These are phyloP conservation scores for Nitzschia sp. DNA, from an alignment of 108 stramenopile genomes.

Conservation along the genomic window DNA sequence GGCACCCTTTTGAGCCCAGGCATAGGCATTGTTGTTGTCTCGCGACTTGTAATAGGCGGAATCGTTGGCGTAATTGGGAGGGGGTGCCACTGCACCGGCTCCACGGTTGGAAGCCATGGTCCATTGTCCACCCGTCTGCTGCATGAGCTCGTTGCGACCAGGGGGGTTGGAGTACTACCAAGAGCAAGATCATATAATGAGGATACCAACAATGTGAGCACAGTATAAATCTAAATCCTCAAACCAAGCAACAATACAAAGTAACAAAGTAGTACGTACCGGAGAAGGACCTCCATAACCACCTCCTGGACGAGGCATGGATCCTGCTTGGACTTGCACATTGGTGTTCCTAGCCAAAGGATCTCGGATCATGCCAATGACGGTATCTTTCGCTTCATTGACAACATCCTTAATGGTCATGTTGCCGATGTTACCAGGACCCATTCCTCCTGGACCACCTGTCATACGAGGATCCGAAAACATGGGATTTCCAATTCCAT, in stretches of 20 bases:
- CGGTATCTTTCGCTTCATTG: conserved; percentile 58
- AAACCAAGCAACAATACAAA: background rate
- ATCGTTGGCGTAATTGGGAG: conserved; percentile 38
- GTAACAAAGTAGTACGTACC: conserved; percentile 41
- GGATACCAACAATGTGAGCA: background rate
- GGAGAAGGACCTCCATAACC: conserved; percentile 46
- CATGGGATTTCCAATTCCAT: conserved; percentile 91
- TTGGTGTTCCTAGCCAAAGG: conserved; percentile 68
- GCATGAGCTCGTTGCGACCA: conserved; percentile 64
- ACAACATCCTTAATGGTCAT: conserved; percentile 46
- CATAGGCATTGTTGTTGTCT: conserved; percentile 51
- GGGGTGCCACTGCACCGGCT: conserved; percentile 53
- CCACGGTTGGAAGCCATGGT: conserved; percentile 89
- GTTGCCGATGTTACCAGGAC: conserved; percentile 4
- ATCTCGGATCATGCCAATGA: conserved; percentile 87
- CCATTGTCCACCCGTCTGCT: conserved; percentile 83
- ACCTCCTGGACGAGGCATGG: conserved; percentile 36
- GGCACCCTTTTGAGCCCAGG: conserved; percentile 45
- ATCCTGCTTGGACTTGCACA: conserved; percentile 19
- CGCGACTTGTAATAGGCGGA: conserved; percentile 72
- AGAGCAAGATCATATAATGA: conserved; percentile 5
- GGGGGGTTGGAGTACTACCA: conserved; percentile 43
- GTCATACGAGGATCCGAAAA: conserved; percentile 80
- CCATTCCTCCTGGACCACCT: conserved; percentile 8
- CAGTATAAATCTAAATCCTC: background rate